phyloP scores from a whole-genome alignment of 306 rosid genomes.

The Psophocarpus tetragonolobus region DNA sequence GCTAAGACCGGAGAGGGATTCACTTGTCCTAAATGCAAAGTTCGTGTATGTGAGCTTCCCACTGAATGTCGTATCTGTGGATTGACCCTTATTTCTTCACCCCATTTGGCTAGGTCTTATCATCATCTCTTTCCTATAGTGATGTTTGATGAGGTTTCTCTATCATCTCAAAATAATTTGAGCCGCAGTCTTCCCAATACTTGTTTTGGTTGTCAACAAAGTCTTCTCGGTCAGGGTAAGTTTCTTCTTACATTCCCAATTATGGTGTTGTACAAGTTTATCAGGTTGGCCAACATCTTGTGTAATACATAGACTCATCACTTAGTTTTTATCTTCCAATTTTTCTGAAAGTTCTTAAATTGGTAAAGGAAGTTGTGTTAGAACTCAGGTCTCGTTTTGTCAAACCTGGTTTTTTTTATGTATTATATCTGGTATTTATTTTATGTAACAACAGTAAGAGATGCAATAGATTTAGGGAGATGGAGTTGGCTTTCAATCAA shows the following conservation, averaged over 20 bases:
- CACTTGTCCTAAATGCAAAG: conserved; percentile 95
- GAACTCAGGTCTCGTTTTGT: not conserved
- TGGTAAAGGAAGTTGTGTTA: conserved; percentile 9
- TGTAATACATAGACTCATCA: conserved; percentile 15
- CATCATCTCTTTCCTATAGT: conserved; percentile 95
- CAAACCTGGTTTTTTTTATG: conserved; percentile 21
- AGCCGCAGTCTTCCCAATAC: conserved; percentile 46
- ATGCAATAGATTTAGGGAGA: not conserved
- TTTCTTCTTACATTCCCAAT: conserved; percentile 19
- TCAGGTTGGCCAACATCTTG: not conserved
- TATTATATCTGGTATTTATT: not conserved
- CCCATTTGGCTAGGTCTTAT: conserved; percentile 97
- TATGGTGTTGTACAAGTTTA: conserved; percentile 8
- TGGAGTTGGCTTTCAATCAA: conserved; percentile 3
- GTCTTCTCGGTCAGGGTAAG: conserved; percentile 68
- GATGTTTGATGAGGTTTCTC: conserved; percentile 83
- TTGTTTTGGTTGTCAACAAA: conserved; percentile 94
- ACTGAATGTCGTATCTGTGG: conserved; percentile 94
- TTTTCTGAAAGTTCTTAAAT: conserved; percentile 11
- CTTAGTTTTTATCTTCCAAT: not conserved
- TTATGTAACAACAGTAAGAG: not conserved
- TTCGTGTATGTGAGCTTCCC: conserved; percentile 95
- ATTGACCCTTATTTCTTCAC: conserved; percentile 92
- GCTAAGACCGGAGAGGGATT: conserved; percentile 91
- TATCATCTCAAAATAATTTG: conserved; percentile 49